A percentile compares a stretch with the other conserved stretches of the same genome.
phyloP scores from a whole-genome alignment of 139 green algal genomes.

The Micractinium sp. region DNA sequence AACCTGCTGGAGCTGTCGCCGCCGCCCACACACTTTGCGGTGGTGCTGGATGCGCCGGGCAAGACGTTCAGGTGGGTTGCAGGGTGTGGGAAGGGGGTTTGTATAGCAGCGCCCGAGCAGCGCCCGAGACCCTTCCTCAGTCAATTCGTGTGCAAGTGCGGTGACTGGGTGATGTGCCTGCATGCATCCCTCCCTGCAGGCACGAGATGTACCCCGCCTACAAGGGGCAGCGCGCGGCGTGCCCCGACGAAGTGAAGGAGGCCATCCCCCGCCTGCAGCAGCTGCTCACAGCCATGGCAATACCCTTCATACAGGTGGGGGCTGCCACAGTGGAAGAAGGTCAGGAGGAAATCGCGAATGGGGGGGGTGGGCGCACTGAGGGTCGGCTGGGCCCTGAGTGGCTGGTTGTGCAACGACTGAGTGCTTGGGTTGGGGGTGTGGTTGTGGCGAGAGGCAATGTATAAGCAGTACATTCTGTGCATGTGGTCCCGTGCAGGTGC shows the following conservation, averaged over 20 bases:
- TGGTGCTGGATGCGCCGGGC: constrained; percentile 69
- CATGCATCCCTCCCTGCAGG: constrained; percentile 41
- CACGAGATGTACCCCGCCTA: constrained; percentile 68
- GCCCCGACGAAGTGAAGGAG: constrained; percentile 50
- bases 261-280: constrained; percentile 47
- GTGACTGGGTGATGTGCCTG: background rate
- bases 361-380: too few relatives aligned
- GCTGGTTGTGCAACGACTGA: background rate
- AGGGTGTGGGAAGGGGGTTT: too few relatives aligned
- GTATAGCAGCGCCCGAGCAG: too few relatives aligned
- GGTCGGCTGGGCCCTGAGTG: too few relatives aligned
- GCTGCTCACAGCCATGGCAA: constrained; percentile 57
- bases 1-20: constrained; percentile 53
- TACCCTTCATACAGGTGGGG: constrained; percentile 41
- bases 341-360: too few relatives aligned
- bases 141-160: background rate
- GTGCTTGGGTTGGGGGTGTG: background rate
- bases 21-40: constrained; percentile 70
- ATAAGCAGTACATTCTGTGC: too few relatives aligned
- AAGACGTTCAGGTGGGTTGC: constrained; percentile 63
- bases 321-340: background rate
- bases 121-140: too few relatives aligned
- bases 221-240: constrained; percentile 64
- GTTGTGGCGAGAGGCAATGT: background rate
- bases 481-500: constrained; percentile 43